These are phyloP conservation scores for Extremus antarcticus DNA, from an alignment of 495 filamentous ascomycete species.

Conservation along the genomic window DNA sequence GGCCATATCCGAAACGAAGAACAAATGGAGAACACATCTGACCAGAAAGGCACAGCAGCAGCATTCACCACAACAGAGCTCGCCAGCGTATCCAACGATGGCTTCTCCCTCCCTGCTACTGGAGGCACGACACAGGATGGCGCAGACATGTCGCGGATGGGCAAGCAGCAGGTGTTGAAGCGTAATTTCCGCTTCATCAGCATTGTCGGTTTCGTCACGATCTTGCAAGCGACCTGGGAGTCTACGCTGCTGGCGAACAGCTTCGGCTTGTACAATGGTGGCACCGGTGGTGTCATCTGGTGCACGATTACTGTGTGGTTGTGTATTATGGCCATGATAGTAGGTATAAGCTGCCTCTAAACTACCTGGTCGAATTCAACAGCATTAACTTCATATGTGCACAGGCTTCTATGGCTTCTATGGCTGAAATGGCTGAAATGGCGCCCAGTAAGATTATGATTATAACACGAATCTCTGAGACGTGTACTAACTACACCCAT, in stretches of 20 bases:
- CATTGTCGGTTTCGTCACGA: constrained; percentile 24
- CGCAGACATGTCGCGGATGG: constrained; percentile 13
- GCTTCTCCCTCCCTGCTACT: background rate
- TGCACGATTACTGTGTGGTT: constrained; percentile 15
- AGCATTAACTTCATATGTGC: constrained; percentile 10
- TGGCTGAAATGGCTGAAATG: constrained; percentile 20
- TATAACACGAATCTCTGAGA: too few relatives aligned
- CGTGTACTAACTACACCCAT: too few relatives aligned
- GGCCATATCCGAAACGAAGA: too few relatives aligned
- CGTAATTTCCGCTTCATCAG: constrained; percentile 25
- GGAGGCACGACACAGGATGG: constrained; percentile 8
- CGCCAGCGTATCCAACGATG: too few relatives aligned
- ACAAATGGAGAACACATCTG: too few relatives aligned
- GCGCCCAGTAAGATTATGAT: too few relatives aligned
- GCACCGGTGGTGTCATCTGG: constrained; percentile 18
- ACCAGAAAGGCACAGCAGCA: too few relatives aligned
- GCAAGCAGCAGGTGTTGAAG: constrained; percentile 17
- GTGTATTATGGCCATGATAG: too few relatives aligned
- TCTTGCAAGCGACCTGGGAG: constrained; percentile 25
- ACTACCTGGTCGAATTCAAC: too few relatives aligned
- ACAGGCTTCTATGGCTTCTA: constrained; percentile 7
- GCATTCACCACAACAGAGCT: too few relatives aligned
- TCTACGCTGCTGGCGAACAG: constrained; percentile 10
- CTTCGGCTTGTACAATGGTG: constrained; percentile 22
- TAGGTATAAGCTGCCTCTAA: too few relatives aligned